phyloP scores from a whole-genome alignment of 257 asterid genomes.

The Solanum etuberosum region DNA sequence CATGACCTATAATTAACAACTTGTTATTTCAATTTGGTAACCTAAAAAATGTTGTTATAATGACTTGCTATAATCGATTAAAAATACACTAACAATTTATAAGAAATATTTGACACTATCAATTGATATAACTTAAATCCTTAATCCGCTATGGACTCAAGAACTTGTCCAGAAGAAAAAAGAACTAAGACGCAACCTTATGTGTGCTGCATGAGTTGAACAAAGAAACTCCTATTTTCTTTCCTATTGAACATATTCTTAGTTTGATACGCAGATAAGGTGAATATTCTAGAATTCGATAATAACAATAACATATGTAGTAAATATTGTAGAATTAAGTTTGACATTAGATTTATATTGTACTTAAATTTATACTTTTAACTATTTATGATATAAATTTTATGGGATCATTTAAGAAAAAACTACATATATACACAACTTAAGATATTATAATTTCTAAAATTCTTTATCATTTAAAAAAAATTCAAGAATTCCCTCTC shows the following conservation, averaged over 20 bases:
- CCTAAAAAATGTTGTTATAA: not conserved
- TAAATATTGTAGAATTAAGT: too few relatives aligned
- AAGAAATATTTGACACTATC: not conserved
- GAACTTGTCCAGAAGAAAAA: not conserved
- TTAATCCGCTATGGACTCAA: not conserved
- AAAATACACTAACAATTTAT: not conserved
- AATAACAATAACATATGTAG: not conserved
- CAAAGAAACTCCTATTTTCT: not conserved
- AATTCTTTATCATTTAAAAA: too few relatives aligned
- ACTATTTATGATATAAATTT: not conserved
- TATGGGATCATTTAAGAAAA: not conserved
- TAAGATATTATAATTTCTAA: too few relatives aligned
- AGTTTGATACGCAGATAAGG: not conserved
- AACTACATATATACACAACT: not conserved
- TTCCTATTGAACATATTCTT: not conserved
- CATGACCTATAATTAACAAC: not conserved
- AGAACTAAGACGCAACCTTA: not conserved
- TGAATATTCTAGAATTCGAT: not conserved
- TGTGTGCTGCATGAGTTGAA: not conserved
- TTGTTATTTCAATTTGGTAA: not conserved
- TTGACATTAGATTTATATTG: not conserved
- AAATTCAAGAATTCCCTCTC: too few relatives aligned
- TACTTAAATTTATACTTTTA: not conserved
- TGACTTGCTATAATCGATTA: not conserved
- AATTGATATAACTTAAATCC: not conserved